phyloP scores from a whole-genome alignment of 352 stramenopile genomes.

The Halophytophthora polymorphica region DNA sequence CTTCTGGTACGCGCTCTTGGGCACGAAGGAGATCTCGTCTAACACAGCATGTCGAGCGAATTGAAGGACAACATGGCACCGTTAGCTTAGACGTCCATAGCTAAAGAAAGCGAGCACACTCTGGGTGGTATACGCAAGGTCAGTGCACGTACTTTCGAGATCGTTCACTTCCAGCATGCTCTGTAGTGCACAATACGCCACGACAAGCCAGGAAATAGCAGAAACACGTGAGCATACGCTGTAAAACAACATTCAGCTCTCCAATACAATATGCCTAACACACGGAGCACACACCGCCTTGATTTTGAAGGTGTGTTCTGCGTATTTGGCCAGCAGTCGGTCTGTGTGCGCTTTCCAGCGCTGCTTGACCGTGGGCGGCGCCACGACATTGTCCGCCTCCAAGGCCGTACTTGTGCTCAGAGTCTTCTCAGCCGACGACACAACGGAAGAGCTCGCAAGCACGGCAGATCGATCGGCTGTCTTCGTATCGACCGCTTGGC shows the following conservation, averaged over 20 bases:
- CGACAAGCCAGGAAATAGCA: background rate
- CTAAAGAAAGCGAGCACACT: background rate
- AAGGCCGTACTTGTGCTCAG: too few species aligned
- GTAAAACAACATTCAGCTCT: background rate
- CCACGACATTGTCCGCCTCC: background rate
- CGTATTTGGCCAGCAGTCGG: constrained; percentile 56
- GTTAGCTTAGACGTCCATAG: background rate
- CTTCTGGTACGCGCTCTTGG: constrained; percentile 36
- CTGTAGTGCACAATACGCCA: constrained; percentile 10
- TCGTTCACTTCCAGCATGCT: constrained; percentile 78
- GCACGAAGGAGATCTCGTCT: constrained; percentile 45
- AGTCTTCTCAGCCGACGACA: too few species aligned
- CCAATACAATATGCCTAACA: background rate
- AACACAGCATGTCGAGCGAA: background rate
- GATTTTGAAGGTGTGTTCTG: constrained; percentile 69
- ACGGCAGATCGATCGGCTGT: background rate
- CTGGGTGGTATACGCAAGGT: background rate
- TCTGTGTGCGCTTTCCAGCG: constrained; percentile 73
- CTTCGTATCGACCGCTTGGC: constrained; percentile 3
- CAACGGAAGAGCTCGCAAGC: background rate
- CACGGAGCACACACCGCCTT: constrained; percentile 44
- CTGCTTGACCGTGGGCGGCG: constrained; percentile 41
- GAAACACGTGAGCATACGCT: background rate
- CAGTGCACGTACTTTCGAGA: constrained; percentile 37
- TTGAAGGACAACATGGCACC: background rate